These are phyloP conservation scores for Colletotrichum eremochloae DNA, from an alignment of 2,329 filamentous ascomycete genomes.

Conservation along the genomic window DNA sequence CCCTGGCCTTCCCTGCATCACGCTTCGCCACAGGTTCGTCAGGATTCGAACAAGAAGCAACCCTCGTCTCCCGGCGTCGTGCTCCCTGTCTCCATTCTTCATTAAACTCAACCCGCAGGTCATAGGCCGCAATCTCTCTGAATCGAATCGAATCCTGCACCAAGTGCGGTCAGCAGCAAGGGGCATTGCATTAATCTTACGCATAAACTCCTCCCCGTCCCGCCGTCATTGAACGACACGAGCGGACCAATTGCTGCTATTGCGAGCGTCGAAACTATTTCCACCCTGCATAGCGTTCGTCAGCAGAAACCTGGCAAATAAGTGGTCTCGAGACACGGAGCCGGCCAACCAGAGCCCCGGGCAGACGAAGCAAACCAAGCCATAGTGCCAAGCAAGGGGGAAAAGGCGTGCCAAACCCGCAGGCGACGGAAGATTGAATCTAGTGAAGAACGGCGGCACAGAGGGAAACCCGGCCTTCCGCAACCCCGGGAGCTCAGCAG, in stretches of 20 bases:
- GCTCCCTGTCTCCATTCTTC: constrained; percentile 26
- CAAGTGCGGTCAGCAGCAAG: constrained; percentile 23
- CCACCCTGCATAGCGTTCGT: constrained; percentile 14
- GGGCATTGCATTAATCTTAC: constrained; percentile 33
- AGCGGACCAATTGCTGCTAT: background rate
- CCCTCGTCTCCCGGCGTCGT: background rate
- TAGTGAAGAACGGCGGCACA: background rate
- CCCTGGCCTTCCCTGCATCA: constrained; percentile 20
- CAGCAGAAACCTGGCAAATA: constrained; percentile 30
- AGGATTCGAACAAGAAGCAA: background rate
- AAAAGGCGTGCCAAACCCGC: background rate
- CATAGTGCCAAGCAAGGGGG: constrained; percentile 38
- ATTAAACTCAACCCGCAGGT: constrained; percentile 39
- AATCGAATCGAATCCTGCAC: constrained; percentile 19
- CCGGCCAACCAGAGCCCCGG: constrained; percentile 30
- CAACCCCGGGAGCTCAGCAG: background rate
- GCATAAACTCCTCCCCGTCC: background rate
- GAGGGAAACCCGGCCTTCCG: background rate
- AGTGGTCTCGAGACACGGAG: constrained; percentile 21
- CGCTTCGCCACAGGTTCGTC: constrained; percentile 15
- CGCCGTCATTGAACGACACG: background rate
- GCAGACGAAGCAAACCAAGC: constrained; percentile 30
- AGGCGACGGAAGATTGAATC: constrained; percentile 5
- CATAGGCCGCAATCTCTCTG: constrained; percentile 30
- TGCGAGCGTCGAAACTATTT: background rate